These are phyloP conservation scores for Aspergillus viridinutans DNA, from an alignment of 2,329 filamentous ascomycete genomes.

Conservation along the genomic window DNA sequence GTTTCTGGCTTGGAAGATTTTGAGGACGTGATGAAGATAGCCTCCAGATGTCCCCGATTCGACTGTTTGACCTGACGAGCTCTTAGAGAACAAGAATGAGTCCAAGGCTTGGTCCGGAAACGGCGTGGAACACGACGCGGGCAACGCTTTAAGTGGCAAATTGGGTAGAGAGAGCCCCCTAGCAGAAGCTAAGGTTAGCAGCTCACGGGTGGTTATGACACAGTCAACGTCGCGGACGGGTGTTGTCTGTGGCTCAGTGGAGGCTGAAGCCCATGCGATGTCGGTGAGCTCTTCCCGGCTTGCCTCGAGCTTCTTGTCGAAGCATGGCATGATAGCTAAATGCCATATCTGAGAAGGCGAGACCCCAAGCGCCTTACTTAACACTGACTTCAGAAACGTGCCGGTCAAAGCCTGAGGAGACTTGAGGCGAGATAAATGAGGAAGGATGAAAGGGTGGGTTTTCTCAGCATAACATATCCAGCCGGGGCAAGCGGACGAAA, in stretches of 20 bases:
- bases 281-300: slow-evolving; percentile 89
- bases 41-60: slow-evolving; percentile 80
- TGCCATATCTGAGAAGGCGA: slow-evolving; percentile 84
- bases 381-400: slow-evolving; percentile 79
- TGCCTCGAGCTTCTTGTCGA: slow-evolving; percentile 97
- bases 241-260: slow-evolving; percentile 32
- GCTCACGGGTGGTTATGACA: slow-evolving; percentile 93
- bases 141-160: slow-evolving; percentile 58
- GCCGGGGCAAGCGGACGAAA: slow-evolving; percentile 89
- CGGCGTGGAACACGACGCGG: slow-evolving; percentile 43
- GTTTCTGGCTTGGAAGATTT: slow-evolving; percentile 65
- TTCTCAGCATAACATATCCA: slow-evolving; percentile 99
- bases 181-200: slow-evolving; percentile 81
- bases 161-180: slow-evolving; percentile 72
- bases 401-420: slow-evolving; percentile 91
- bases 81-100: slow-evolving; percentile 68
- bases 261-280: slow-evolving; percentile 56
- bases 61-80: slow-evolving; percentile 38
- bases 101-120: slow-evolving; percentile 73
- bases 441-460: slow-evolving; percentile 88
- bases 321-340: slow-evolving; percentile 94
- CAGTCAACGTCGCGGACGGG: slow-evolving; percentile 87
- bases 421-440: slow-evolving; percentile 85
- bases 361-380: slow-evolving; percentile 69
- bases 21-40: slow-evolving; percentile 79